Evolutionary conservation across 148 eudicot species (phyloP).

Genomic region (Euryodendron excelsum): DNA sequence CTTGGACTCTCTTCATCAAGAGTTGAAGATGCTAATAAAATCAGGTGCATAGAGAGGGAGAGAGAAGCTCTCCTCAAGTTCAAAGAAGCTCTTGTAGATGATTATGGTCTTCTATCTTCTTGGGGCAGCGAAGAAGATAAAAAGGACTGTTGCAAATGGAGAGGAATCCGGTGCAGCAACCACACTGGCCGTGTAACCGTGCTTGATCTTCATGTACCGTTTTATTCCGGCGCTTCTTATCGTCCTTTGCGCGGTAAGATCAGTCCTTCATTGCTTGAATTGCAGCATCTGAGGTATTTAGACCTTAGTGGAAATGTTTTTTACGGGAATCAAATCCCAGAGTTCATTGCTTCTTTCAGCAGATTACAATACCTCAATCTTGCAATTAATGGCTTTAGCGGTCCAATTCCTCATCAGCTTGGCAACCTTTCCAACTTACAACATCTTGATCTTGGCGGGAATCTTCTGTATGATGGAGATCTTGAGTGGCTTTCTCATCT

Average conservation of each 20-base stretch:
- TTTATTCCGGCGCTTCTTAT: not conserved
- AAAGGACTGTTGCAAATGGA: slow-evolving; percentile 4
- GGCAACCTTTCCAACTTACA: not conserved
- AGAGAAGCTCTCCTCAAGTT: not conserved
- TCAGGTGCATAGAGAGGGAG: not conserved
- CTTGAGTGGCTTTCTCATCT: slow-evolving; percentile 1
- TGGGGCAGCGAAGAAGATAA: not conserved
- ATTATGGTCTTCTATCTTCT: not conserved
- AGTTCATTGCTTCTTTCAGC: not conserved
- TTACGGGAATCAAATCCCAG: not conserved
- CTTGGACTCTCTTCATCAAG: no score
- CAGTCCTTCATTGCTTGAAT: not conserved
- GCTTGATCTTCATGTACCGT: not conserved
- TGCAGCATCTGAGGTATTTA: not conserved
- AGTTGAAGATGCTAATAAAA: no score
- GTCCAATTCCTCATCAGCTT: not conserved
- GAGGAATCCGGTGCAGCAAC: not conserved
- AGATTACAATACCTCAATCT: not conserved
- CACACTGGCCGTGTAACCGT: not conserved
- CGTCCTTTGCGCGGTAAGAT: not conserved
- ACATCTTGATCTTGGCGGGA: not conserved
- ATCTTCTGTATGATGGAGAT: not conserved
- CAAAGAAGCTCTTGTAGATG: not conserved
- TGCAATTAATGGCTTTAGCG: not conserved
- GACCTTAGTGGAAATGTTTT: not conserved